Evolutionary conservation across 148 eudicot genomes (phyloP), one percentile per base, ranked within the genome.

Genomic region (Fagopyrum tataricum): DNA sequence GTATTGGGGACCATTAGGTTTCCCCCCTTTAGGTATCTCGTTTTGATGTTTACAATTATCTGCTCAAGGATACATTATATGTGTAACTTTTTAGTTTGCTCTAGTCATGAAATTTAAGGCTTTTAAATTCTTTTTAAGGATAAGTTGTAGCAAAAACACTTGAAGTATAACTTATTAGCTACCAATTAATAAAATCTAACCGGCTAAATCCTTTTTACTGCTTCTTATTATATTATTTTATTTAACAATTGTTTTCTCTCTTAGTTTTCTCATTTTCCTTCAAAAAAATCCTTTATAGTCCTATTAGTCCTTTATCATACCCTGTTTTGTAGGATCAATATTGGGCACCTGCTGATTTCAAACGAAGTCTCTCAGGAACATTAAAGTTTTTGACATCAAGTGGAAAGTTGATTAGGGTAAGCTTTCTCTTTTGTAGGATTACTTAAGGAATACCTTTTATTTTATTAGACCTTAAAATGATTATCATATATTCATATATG

Each of bases 311-410:
- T 14, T 74, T 42, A 64, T 44, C 56, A 24, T 49, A 21, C 11
- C 20, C 7, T 72, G 8, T 42, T 78, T 31, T 83, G 77, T 76
- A 95, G 98, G 98, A 95, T 70, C 96, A 95, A 85, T 95, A 91
- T 80, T 95, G 97, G 98, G 91, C 97, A 52, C 98, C 97, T 79
- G 88, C 96, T 77, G 95, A 95, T 80, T 91, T 95, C 67, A 95
- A 90, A 78, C 82, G 96, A 72, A 84, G 88, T 40, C 75, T 95
- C 61, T 91, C 97, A 44, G 87, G 91, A 39, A 91, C 91, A 77
- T 77, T 95, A 84, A 91, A 91, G 84, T 90, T 81, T 79, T 77
- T 95, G 82, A 86, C 92, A 79, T 82, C 91, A 73, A 87, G 72
- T 74, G 98, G 98, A 72, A 90, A 90, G 80, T 89, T 95, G 55